A percentile compares a stretch with the other conserved stretches of the same genome.
Evolutionary conservation across 371 early-diverging fungal species (phyloP).

Genomic region (Mortierella sp.): DNA sequence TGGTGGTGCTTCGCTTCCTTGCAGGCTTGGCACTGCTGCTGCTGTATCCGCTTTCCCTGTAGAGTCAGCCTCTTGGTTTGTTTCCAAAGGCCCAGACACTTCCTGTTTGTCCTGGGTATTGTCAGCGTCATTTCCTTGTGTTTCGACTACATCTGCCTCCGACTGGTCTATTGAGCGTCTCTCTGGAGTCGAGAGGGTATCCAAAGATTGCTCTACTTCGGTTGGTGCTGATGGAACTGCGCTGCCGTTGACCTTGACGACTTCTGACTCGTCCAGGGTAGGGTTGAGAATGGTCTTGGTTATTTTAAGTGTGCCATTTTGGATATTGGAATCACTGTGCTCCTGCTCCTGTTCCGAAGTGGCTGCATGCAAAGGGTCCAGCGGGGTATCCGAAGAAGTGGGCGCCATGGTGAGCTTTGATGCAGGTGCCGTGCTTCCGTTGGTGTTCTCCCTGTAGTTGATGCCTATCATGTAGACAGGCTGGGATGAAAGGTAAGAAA

Average conservation of each 20-base stretch:
- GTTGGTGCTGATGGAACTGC: background rate
- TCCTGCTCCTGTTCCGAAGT: background rate
- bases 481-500: background rate
- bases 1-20: constrained; percentile 8
- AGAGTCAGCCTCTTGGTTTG: background rate
- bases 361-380: constrained; percentile 4
- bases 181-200: background rate
- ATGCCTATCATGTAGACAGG: constrained; percentile 43
- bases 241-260: background rate
- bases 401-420: constrained; percentile 8
- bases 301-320: constrained; percentile 1
- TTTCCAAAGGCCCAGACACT: background rate
- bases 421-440: background rate
- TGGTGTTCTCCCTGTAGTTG: constrained; percentile 23
- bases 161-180: background rate
- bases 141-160: background rate
- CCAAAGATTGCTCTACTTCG: background rate
- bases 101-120: background rate
- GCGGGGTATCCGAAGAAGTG: constrained; percentile 1
- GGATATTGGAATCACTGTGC: background rate
- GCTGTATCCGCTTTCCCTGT: background rate
- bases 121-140: background rate
- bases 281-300: background rate
- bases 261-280: background rate
- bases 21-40: background rate